Conservation (phyloP, 345 rosid genomes). For the Turnera subulata region DNA sequence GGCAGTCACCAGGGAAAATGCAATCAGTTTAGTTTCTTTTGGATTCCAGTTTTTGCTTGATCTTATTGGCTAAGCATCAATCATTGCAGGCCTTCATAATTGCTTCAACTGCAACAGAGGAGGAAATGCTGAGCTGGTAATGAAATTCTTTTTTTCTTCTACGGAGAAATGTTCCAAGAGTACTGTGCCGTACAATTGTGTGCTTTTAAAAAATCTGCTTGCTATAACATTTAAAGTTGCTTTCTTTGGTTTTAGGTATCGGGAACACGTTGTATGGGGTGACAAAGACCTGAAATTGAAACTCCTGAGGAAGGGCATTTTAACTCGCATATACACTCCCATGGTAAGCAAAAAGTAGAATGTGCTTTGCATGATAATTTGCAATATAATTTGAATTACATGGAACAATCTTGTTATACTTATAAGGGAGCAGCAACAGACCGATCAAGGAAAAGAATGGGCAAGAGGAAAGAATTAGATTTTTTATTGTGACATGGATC, state of each 20-base stretch:
- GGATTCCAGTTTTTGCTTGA: neutral
- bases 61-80: neutral
- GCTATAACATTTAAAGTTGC: neutral
- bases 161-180: neutral
- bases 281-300: conserved; percentile 31
- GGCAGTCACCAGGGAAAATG: too few species aligned
- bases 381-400: neutral
- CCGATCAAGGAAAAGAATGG: too few species aligned
- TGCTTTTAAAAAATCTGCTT: neutral
- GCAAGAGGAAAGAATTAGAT: too few species aligned
- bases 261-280: conserved; percentile 31
- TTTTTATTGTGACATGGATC: too few species aligned
- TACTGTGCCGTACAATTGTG: neutral
- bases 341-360: conserved; percentile 15
- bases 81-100: conserved; percentile 28
- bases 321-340: conserved; percentile 29
- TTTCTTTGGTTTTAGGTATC: conserved; percentile 27
- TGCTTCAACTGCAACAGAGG: conserved; percentile 31
- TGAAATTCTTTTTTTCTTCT: conserved; percentile 4
- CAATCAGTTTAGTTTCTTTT: too few species aligned
- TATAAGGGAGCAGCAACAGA: too few species aligned
- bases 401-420: too few species aligned
- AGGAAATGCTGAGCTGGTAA: conserved; percentile 30
- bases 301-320: conserved; percentile 27
- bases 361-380: neutral